Percentiles rank a stretch among this genome's conserved stretches.
Evolutionary conservation across 2,329 filamentous ascomycete genomes (phyloP).

Genomic region (Diplodia intermedia): DNA sequence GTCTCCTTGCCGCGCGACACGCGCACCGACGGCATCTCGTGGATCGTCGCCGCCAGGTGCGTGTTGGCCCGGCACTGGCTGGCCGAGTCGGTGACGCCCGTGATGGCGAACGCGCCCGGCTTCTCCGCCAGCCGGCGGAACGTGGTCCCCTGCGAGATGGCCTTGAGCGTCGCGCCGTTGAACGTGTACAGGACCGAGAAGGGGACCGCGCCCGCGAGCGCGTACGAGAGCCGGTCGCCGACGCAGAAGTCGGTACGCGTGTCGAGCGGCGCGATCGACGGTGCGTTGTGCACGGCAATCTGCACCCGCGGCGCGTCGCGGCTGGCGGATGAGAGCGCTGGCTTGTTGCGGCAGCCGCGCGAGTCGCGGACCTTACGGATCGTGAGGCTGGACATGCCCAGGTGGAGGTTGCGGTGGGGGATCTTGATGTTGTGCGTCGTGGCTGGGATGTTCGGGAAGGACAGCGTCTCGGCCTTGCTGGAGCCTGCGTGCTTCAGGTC

Average conservation of each 20-base stretch:
- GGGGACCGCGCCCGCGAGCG: constrained; percentile 85
- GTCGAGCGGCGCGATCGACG: constrained; percentile 87
- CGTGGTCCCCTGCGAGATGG: constrained; percentile 76
- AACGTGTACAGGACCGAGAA: constrained; percentile 95
- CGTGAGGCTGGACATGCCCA: constrained; percentile 87
- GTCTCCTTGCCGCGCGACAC: constrained; percentile 84
- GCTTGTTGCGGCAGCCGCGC: constrained; percentile 82
- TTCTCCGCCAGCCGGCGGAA: constrained; percentile 94
- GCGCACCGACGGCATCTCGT: constrained; percentile 88
- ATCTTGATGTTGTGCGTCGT: constrained; percentile 81
- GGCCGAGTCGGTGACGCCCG: constrained; percentile 83
- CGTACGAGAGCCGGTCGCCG: constrained; percentile 91
- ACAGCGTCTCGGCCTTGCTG: constrained; percentile 78
- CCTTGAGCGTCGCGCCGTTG: constrained; percentile 77
- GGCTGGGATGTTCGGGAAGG: constrained; percentile 78
- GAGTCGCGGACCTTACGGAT: constrained; percentile 90
- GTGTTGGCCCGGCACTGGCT: constrained; percentile 85
- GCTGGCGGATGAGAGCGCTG: constrained; percentile 55
- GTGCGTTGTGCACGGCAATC: constrained; percentile 91
- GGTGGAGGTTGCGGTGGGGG: constrained; percentile 80
- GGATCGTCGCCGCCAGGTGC: constrained; percentile 81
- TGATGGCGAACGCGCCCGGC: constrained; percentile 87
- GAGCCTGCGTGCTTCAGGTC: constrained; percentile 91
- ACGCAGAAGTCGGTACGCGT: constrained; percentile 89
- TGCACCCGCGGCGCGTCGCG: constrained; percentile 77